Base-by-base conservation (phyloP, 495 filamentous ascomycete genomes). In the Penicillium flavigenum region DNA sequence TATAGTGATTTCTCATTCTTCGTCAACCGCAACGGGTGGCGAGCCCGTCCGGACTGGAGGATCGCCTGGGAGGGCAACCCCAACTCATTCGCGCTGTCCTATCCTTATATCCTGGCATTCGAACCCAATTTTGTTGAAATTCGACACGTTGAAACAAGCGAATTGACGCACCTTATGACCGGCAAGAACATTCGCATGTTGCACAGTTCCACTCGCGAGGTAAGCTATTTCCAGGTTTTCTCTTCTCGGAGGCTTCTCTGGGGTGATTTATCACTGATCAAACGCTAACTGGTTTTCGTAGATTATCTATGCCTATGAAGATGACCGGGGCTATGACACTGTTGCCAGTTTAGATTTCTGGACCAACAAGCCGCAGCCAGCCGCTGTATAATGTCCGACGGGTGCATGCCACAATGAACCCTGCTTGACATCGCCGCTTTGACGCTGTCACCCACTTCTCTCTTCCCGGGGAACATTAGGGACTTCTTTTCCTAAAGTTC, bases 41-140 rank as follows among this genome's bases (percentile, higher is more conserved):
- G 95, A 51, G 92, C 93, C 34, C 81, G 92, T 59, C 89, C 92
- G 17, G 95, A 99, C 67, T 99, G 95, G 95, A 87, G 85, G 58
- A 96, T 99, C 63, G 88, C 89, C 29, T 99, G 95, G 95, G 95
- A 99, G 75, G 95, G 95, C 50, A 88, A 82, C 43, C 95, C 95
- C 50, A 86, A 87, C 62, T 83, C 87, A 41, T 99, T 99, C 69
- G 94, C 95, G 0, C 82, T 98, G 38, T 95, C 89, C 38, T 90
- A 92, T 66, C 92, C 92, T 54, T 99, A 93, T 80, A 95, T 99
- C 45, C 76, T 99, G 61, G 95, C 95, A 5, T 99, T 99, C 70
- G 95, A 99, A 74, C 88, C 92, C n/a, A 96, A 92, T 66, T 99
- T 99, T 66, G 90, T 99, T 58, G 95, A 99, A 74, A 90, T 99